Conservation (phyloP, 2,329 filamentous ascomycete species). For the Neoarthrinium moseri region DNA sequence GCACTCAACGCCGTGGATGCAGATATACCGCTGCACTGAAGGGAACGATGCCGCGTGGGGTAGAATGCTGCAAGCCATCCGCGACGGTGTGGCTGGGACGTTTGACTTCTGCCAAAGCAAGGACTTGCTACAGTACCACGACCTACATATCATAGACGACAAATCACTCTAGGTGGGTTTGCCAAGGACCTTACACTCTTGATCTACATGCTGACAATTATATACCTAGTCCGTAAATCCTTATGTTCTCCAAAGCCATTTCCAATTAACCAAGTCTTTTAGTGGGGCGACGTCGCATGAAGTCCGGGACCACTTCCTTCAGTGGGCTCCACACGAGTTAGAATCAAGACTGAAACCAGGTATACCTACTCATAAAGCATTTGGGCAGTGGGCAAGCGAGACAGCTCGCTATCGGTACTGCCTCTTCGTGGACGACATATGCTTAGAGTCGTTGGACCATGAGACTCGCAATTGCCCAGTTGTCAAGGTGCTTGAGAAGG, state of each 20-base stretch:
- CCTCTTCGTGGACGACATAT: neutral
- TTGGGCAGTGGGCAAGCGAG: too few relatives aligned
- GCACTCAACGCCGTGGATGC: too few relatives aligned
- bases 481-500: neutral
- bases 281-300: neutral
- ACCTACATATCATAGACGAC: neutral
- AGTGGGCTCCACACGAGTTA: neutral
- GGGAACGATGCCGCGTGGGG: neutral
- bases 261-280: too few relatives aligned
- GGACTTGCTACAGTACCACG: constrained; percentile 7
- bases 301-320: neutral
- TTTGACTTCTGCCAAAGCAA: neutral
- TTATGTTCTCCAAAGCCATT: neutral
- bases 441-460: neutral
- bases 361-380: neutral
- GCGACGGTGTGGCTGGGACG: too few relatives aligned
- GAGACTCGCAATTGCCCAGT: neutral
- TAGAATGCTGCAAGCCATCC: neutral
- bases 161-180: neutral
- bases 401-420: neutral
- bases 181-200: too few relatives aligned
- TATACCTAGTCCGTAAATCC: too few relatives aligned
- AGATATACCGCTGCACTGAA: neutral
- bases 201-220: too few relatives aligned
- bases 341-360: neutral